Percentiles rank a stretch among this genome's conserved stretches.
phyloP scores from a whole-genome alignment of 805 yeast species.

The Kuraishia cidri region DNA sequence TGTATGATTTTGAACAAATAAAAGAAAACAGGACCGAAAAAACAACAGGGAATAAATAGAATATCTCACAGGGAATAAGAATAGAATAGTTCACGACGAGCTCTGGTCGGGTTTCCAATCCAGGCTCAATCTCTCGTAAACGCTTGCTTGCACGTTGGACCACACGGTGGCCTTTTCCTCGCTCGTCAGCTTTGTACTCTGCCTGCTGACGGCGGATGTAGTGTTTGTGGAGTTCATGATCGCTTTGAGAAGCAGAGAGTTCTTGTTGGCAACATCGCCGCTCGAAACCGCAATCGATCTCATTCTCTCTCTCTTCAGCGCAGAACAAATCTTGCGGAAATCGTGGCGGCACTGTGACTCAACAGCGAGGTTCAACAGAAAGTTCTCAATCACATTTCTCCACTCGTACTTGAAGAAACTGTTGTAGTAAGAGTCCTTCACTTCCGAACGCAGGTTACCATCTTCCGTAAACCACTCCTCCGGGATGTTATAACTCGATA shows the following conservation, averaged over 20 bases:
- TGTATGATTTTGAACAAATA: neutral
- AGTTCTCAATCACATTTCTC: constrained; percentile 70
- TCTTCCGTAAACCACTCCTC: constrained; percentile 10
- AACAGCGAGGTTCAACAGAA: constrained; percentile 51
- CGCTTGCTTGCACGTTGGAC: constrained; percentile 53
- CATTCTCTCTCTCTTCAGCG: constrained; percentile 31
- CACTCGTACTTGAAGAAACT: constrained; percentile 37
- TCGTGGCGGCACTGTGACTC: constrained; percentile 66
- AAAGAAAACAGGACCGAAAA: neutral
- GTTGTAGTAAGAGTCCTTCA: constrained; percentile 11
- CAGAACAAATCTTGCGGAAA: constrained; percentile 42
- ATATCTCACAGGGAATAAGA: neutral
- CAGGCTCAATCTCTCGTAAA: constrained; percentile 49
- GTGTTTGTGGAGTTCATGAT: constrained; percentile 13
- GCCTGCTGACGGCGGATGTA: constrained; percentile 9
- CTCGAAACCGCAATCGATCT: constrained; percentile 15
- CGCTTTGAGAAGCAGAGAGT: constrained; percentile 20
- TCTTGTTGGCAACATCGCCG: constrained; percentile 2
- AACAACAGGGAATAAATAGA: neutral
- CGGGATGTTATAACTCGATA: constrained; percentile 13
- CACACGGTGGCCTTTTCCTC: constrained; percentile 53
- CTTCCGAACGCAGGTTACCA: constrained; percentile 6
- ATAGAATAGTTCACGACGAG: neutral
- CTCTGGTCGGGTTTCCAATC: constrained; percentile 52
- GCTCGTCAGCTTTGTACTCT: constrained; percentile 26